These are phyloP conservation scores for Trichothecium sympodiale DNA, from an alignment of 2,329 filamentous ascomycete species.

Conservation along the genomic window DNA sequence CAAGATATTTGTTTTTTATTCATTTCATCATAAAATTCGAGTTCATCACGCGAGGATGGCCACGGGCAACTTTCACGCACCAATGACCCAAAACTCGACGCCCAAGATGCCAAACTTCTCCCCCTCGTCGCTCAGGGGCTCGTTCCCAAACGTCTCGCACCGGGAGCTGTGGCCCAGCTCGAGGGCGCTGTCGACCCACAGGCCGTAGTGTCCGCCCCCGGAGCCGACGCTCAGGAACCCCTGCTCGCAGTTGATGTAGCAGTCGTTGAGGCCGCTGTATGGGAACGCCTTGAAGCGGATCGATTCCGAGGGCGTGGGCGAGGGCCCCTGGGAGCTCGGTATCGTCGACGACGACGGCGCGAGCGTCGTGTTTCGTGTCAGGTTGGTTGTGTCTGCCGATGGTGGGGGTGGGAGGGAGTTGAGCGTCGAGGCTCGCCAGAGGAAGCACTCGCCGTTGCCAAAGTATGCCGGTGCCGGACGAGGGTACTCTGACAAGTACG, in stretches of 20 bases:
- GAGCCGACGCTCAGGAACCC: slow-evolving; percentile 80
- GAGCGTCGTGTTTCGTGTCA: slow-evolving; percentile 29
- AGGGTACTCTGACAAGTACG: slow-evolving; percentile 84
- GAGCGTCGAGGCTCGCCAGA: slow-evolving; percentile 50
- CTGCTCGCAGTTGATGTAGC: slow-evolving; percentile 85
- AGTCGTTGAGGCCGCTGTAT: slow-evolving; percentile 92
- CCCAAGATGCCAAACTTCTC: slow-evolving; percentile 85
- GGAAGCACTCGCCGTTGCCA: slow-evolving; percentile 89
- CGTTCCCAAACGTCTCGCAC: slow-evolving; percentile 90
- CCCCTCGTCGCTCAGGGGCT: slow-evolving; percentile 84
- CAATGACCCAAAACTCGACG: slow-evolving; percentile 89
- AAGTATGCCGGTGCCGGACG: slow-evolving; percentile 77
- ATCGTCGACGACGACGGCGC: slow-evolving; percentile 17
- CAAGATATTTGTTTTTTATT: no score
- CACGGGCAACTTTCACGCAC: slow-evolving; percentile 25
- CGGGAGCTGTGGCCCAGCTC: slow-evolving; percentile 73
- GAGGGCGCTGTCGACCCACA: slow-evolving; percentile 84
- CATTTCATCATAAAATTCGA: no score
- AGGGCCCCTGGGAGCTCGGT: slow-evolving; percentile 12
- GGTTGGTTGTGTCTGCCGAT: slow-evolving; percentile 37
- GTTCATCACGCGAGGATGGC: not conserved
- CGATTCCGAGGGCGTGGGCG: slow-evolving; percentile 50
- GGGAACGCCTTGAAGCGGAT: slow-evolving; percentile 97
- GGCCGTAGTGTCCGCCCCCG: slow-evolving; percentile 77
- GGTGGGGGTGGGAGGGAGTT: slow-evolving; percentile 41